Evolutionary conservation across 169 alveolate genomes (phyloP).

Genomic region (Eimeria tenella): DNA sequence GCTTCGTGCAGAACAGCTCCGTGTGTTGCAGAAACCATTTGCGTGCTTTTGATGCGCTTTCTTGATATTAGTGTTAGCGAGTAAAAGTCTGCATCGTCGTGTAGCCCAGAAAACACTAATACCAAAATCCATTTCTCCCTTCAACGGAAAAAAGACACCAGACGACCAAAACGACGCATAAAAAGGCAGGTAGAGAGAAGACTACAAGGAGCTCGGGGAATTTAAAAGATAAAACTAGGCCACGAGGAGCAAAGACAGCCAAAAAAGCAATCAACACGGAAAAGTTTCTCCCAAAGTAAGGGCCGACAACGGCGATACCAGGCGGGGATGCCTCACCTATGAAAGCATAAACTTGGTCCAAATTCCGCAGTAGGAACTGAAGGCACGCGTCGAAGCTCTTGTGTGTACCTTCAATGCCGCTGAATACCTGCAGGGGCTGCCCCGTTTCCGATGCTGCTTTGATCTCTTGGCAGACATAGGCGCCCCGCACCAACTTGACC

Average conservation of each 20-base stretch:
- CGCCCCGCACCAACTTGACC: constrained; percentile 89
- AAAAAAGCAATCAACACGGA: not conserved
- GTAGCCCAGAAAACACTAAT: too few species aligned
- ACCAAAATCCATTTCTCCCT: too few species aligned
- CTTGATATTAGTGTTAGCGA: too few species aligned
- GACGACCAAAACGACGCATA: too few species aligned
- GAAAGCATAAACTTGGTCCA: constrained; percentile 34
- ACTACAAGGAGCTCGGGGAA: not conserved
- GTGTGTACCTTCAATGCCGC: constrained; percentile 83
- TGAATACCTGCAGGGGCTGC: constrained; percentile 82
- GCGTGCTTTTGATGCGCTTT: too few species aligned
- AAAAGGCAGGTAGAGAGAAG: not conserved
- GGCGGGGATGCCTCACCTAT: constrained; percentile 32
- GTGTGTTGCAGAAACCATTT: too few species aligned
- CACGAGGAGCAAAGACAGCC: not conserved
- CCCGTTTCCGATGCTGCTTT: constrained; percentile 80
- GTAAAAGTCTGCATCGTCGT: too few species aligned
- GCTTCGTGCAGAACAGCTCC: too few species aligned
- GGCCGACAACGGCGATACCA: too few species aligned
- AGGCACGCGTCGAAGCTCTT: constrained; percentile 78
- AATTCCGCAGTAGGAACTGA: constrained; percentile 19
- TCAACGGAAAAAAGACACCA: too few species aligned
- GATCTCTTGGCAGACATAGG: constrained; percentile 88
- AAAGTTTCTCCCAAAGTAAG: too few species aligned
- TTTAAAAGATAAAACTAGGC: not conserved